Percentiles rank a stretch among this genome's conserved stretches.
These are phyloP conservation scores for Nothopassalora personata DNA, from an alignment of 2,329 filamentous ascomycete species.

Conservation along the genomic window DNA sequence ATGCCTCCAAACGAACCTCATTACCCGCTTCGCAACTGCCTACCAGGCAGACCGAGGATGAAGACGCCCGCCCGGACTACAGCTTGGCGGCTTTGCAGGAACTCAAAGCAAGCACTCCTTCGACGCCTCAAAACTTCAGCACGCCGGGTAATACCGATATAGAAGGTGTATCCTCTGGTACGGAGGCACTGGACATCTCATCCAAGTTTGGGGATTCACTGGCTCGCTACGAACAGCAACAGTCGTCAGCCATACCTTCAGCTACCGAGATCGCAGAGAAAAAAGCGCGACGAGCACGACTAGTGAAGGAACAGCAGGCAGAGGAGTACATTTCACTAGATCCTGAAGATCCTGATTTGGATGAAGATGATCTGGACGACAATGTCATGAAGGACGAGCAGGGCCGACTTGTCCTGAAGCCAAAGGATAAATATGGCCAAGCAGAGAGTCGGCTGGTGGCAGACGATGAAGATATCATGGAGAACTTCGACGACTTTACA, in stretches of 20 bases:
- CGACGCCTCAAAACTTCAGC: conserved; percentile 63
- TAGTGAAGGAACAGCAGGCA: conserved; percentile 60
- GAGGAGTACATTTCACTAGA: conserved; percentile 60
- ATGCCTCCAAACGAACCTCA: conserved; percentile 52
- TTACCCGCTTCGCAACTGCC: conserved; percentile 46
- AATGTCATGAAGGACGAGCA: conserved; percentile 38
- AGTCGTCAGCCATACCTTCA: conserved; percentile 59
- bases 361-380: conserved; percentile 38
- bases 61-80: conserved; percentile 71
- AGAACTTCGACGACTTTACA: conserved; percentile 82
- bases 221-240: conserved; percentile 28
- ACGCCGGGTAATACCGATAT: conserved; percentile 29
- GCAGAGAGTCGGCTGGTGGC: conserved; percentile 65
- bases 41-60: conserved; percentile 46
- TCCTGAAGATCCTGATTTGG: conserved; percentile 48
- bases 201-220: conserved; percentile 53
- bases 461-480: conserved; percentile 87
- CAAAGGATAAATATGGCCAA: conserved; percentile 54
- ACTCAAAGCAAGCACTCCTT: conserved; percentile 78
- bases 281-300: conserved; percentile 78
- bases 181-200: conserved; percentile 40
- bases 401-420: conserved; percentile 43
- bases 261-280: conserved; percentile 84
- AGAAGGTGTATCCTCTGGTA: conserved; percentile 45
- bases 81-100: conserved; percentile 82